Conservation (phyloP, 1,284 basidiomycete genomes). For the Ustilago xerochloae region DNA sequence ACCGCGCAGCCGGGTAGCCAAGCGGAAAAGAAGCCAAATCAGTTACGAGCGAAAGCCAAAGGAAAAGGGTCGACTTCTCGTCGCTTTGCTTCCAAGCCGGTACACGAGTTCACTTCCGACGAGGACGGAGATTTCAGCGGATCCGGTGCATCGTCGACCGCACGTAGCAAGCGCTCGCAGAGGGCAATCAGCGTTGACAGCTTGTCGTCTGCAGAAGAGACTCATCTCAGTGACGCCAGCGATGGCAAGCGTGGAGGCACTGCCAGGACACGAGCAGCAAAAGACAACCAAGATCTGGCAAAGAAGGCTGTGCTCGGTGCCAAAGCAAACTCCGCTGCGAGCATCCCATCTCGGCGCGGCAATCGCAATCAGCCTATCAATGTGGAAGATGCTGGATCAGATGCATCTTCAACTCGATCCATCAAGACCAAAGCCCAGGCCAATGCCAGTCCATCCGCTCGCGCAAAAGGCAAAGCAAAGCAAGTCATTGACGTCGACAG, state of each 20-base stretch:
- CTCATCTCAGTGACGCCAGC: slow-evolving; percentile 11
- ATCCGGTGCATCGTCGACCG: slow-evolving; percentile 15
- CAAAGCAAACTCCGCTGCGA: slow-evolving; percentile 15
- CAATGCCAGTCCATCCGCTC: slow-evolving; percentile 2
- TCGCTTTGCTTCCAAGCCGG: slow-evolving; percentile 37
- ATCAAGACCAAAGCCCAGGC: background rate
- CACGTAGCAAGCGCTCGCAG: slow-evolving; percentile 6
- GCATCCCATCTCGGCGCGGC: slow-evolving; percentile 7
- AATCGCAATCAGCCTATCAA: slow-evolving; percentile 18
- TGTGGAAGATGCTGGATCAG: slow-evolving; percentile 24
- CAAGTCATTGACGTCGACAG: slow-evolving; percentile 5
- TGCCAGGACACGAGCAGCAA: background rate
- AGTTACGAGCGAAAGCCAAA: slow-evolving; percentile 15
- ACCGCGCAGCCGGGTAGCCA: slow-evolving; percentile 40
- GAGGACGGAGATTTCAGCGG: slow-evolving; percentile 18
- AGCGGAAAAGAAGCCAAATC: slow-evolving; percentile 62
- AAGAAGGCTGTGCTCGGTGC: slow-evolving; percentile 30
- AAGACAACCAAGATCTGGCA: slow-evolving; percentile 12
- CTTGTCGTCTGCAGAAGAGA: slow-evolving; percentile 19
- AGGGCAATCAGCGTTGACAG: slow-evolving; percentile 18
- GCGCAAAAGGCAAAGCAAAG: slow-evolving; percentile 35
- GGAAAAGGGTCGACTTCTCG: slow-evolving; percentile 13
- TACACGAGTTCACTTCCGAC: slow-evolving; percentile 54
- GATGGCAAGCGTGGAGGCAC: background rate
- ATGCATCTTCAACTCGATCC: slow-evolving; percentile 13